Evolutionary conservation across 2,329 filamentous ascomycete genomes (phyloP).

Genomic region (Xylaria sp.): DNA sequence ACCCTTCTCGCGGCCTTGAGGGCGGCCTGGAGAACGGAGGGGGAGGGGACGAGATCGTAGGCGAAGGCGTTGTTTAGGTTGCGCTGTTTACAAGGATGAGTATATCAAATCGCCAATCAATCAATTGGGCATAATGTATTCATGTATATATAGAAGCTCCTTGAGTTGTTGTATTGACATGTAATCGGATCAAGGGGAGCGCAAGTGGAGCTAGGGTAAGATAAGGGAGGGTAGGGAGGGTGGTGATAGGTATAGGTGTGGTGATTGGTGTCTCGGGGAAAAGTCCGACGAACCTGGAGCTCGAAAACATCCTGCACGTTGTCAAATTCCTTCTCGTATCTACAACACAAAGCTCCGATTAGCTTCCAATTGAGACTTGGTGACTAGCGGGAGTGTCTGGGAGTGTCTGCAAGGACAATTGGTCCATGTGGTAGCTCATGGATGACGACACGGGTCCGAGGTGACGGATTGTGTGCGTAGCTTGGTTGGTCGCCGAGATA

Average conservation of each 20-base stretch:
- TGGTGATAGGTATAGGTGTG: too few species aligned
- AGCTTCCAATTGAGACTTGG: conserved; percentile 51
- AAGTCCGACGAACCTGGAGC: conserved; percentile 79
- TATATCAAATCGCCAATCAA: conserved; percentile 8
- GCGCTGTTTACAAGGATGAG: conserved; percentile 51
- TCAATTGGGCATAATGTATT: not conserved
- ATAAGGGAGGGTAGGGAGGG: not conserved
- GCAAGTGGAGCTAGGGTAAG: conserved; percentile 21
- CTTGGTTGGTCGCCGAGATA: conserved; percentile 20
- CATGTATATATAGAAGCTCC: not conserved
- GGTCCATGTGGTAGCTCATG: conserved; percentile 37
- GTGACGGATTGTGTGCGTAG: not conserved
- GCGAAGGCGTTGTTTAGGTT: conserved; percentile 97
- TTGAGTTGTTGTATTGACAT: conserved; percentile 13
- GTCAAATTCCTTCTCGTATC: conserved; percentile 99
- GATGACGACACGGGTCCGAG: conserved; percentile 13
- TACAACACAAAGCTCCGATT: conserved; percentile 58
- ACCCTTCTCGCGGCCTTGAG: conserved; percentile 94
- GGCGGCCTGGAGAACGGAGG: conserved; percentile 89
- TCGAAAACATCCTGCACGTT: conserved; percentile 98
- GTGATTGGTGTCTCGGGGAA: conserved; percentile 16
- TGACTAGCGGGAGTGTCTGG: not conserved
- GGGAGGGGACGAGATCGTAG: conserved; percentile 98
- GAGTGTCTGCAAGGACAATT: conserved; percentile 40
- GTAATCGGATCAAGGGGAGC: conserved; percentile 17